A percentile compares a stretch with the other conserved stretches of the same genome.
Evolutionary conservation across 2,329 filamentous ascomycete species (phyloP).

Genomic region (Colletotrichum incanum): DNA sequence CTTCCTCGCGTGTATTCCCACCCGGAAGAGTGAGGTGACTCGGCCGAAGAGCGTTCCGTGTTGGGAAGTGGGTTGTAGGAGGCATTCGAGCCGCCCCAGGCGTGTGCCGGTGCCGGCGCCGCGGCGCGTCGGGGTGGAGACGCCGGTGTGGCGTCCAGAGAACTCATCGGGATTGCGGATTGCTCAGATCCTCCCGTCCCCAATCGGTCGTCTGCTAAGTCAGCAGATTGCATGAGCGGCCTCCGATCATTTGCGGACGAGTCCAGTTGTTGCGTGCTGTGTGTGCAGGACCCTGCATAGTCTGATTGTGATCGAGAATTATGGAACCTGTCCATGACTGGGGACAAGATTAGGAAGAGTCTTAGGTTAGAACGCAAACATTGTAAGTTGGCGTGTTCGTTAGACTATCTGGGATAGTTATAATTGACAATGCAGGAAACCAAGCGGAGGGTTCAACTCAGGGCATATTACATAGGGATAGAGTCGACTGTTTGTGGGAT

Average conservation of each 20-base stretch:
- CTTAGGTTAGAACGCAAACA: neutral
- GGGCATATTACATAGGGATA: no score
- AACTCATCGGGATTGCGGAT: neutral
- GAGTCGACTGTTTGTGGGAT: neutral
- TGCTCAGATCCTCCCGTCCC: neutral
- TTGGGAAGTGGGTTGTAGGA: neutral
- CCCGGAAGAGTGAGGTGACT: neutral
- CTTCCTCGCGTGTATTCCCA: slow-evolving; percentile 2
- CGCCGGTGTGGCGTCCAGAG: neutral
- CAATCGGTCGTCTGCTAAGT: neutral
- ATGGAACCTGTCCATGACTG: neutral
- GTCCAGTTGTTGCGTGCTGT: neutral
- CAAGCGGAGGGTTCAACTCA: neutral
- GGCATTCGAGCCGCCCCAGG: neutral
- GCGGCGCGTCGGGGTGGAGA: neutral
- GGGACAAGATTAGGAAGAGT: neutral
- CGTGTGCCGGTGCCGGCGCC: neutral
- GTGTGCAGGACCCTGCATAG: neutral
- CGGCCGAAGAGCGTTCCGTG: neutral
- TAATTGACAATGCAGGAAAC: neutral
- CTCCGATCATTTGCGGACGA: neutral
- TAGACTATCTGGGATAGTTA: no score
- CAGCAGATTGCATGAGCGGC: slow-evolving; percentile 1
- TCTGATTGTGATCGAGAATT: neutral
- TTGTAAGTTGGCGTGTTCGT: neutral